Evolutionary conservation across 768 basidiomycete genomes (phyloP).

Genomic region (Strobilomyces dryophilus): DNA sequence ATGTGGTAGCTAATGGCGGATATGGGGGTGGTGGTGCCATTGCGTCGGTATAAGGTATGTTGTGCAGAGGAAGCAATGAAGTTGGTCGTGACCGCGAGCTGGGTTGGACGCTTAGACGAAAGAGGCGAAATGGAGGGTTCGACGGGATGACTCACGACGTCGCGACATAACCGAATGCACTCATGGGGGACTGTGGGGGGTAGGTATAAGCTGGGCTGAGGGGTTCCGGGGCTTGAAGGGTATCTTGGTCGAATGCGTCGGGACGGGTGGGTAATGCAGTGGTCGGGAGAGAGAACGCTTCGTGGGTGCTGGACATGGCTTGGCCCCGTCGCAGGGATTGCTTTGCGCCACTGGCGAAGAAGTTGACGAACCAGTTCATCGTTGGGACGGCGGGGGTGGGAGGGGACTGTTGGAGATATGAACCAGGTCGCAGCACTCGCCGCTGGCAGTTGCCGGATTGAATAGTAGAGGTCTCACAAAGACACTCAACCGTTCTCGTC

Average conservation of each 20-base stretch:
- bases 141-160: constrained; percentile 40
- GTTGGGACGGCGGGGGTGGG: constrained; percentile 12
- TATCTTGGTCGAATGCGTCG: constrained; percentile 56
- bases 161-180: constrained; percentile 58
- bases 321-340: constrained; percentile 54
- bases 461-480: neutral
- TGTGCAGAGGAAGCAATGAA: constrained; percentile 67
- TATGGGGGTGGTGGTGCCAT: constrained; percentile 42
- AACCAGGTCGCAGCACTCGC: constrained; percentile 1
- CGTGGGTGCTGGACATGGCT: constrained; percentile 74
- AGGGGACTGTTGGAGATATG: neutral
- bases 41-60: constrained; percentile 43
- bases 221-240: constrained; percentile 47
- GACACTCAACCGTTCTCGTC: neutral
- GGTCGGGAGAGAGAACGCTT: constrained; percentile 84
- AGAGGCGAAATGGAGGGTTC: neutral
- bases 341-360: constrained; percentile 52
- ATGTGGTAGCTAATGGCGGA: constrained; percentile 79
- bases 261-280: constrained; percentile 49
- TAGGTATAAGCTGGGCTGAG: constrained; percentile 65
- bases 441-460: neutral
- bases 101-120: constrained; percentile 3
- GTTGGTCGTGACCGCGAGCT: constrained; percentile 45
- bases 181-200: constrained; percentile 57
- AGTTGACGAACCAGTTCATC: constrained; percentile 73